A percentile compares a stretch with the other conserved stretches of the same genome.
These are phyloP conservation scores for Dioscorea zingiberensis DNA, from an alignment of 106 monocot species.

Conservation along the genomic window DNA sequence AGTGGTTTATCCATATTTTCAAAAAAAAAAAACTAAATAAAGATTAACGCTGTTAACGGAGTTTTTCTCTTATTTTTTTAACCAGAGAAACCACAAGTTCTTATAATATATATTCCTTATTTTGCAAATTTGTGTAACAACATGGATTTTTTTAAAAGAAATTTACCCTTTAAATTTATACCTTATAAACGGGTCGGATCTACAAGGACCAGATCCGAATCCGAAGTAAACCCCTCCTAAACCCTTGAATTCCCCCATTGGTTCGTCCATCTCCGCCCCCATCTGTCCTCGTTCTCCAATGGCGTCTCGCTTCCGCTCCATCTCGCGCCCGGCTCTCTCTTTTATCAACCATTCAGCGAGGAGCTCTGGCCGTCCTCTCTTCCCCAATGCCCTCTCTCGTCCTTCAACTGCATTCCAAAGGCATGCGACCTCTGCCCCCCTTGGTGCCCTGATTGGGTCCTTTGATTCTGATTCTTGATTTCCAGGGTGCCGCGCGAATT, in stretches of 20 bases:
- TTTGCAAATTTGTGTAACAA: too few species aligned
- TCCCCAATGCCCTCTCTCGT: slow-evolving; percentile 4
- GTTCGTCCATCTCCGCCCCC: neutral
- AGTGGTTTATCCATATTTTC: too few species aligned
- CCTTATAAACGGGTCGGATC: too few species aligned
- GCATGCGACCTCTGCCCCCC: slow-evolving; percentile 4
- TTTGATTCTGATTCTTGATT: neutral
- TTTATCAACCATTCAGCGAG: slow-evolving; percentile 34
- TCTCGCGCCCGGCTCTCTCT: slow-evolving; percentile 43
- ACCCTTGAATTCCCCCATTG: neutral
- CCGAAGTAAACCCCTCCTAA: too few species aligned
- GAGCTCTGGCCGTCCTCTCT: slow-evolving; percentile 3
- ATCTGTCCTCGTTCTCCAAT: slow-evolving; percentile 13
- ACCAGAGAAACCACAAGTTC: too few species aligned
- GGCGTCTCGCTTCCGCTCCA: slow-evolving; percentile 64
- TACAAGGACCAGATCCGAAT: too few species aligned
- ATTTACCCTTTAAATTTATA: too few species aligned
- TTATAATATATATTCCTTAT: too few species aligned
- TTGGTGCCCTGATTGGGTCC: neutral
- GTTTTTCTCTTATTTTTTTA: too few species aligned
- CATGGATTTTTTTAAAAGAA: too few species aligned
- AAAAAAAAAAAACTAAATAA: too few species aligned
- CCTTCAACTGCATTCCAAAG: slow-evolving; percentile 8
- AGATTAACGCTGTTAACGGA: too few species aligned
- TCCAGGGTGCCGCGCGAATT: slow-evolving; percentile 34